A percentile compares a stretch with the other conserved stretches of the same genome.
These are phyloP conservation scores for Nicotiana obtusifolia DNA, from an alignment of 257 asterid genomes.

Conservation along the genomic window DNA sequence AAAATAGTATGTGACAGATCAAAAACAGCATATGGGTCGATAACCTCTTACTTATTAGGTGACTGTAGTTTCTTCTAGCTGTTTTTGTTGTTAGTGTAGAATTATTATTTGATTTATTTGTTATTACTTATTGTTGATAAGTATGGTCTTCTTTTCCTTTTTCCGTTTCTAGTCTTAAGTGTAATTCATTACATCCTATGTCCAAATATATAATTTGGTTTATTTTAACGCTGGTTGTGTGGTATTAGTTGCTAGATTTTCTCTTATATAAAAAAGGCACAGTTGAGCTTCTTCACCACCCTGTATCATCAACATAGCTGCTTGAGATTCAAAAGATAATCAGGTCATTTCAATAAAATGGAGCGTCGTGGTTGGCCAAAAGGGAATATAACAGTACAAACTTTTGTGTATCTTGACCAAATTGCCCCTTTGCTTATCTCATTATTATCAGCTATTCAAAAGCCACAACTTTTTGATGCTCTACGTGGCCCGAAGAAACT, in stretches of 20 bases:
- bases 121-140: constrained; percentile 18
- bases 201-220: background rate
- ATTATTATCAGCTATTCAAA: too few relatives aligned
- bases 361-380: too few relatives aligned
- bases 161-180: background rate
- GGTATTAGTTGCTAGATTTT: background rate
- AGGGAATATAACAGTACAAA: too few relatives aligned
- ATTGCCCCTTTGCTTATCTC: too few relatives aligned
- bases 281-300: too few relatives aligned
- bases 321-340: too few relatives aligned
- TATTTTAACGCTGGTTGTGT: background rate
- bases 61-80: constrained; percentile 13
- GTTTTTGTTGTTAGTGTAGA: constrained; percentile 21
- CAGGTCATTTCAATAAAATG: too few relatives aligned
- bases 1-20: background rate
- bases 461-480: too few relatives aligned
- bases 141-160: background rate
- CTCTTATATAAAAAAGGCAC: too few relatives aligned
- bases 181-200: background rate
- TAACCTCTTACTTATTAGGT: constrained; percentile 5
- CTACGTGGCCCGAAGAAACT: too few relatives aligned
- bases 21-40: background rate
- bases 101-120: constrained; percentile 53
- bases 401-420: too few relatives aligned
- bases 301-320: too few relatives aligned